Percentiles rank a stretch among this genome's conserved stretches.
phyloP scores from a whole-genome alignment of 2,329 filamentous ascomycete genomes.

The Thelonectria olida region DNA sequence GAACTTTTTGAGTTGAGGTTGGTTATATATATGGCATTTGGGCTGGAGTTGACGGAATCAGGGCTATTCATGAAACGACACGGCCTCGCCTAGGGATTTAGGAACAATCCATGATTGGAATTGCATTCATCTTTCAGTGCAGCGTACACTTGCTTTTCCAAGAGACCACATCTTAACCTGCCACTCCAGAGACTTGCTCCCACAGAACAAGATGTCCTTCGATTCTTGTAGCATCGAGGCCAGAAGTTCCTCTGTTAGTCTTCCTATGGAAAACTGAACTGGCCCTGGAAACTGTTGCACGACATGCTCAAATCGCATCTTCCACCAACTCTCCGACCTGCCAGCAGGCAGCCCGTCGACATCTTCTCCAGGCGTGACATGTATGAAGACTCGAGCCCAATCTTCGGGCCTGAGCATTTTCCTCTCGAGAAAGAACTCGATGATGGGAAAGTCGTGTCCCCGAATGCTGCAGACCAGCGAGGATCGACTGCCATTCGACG shows the following conservation, averaged over 20 bases:
- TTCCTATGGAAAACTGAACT: slow-evolving; percentile 2
- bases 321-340: slow-evolving; percentile 23
- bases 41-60: no score
- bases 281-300: neutral
- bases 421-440: slow-evolving; percentile 24
- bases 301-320: neutral
- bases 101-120: no score
- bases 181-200: slow-evolving; percentile 38
- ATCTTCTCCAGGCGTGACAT: slow-evolving; percentile 32
- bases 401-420: neutral
- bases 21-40: neutral
- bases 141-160: slow-evolving; percentile 1
- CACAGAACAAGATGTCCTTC: slow-evolving; percentile 27
- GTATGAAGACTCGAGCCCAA: slow-evolving; percentile 22
- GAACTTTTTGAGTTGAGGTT: neutral
- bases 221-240: neutral
- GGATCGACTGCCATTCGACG: neutral
- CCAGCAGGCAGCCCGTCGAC: slow-evolving; percentile 3
- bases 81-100: neutral
- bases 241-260: slow-evolving; percentile 21
- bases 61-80: no score
- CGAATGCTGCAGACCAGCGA: slow-evolving; percentile 23
- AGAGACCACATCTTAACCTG: slow-evolving; percentile 36
- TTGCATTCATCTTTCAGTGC: slow-evolving; percentile 3
- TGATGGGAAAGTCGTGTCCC: slow-evolving; percentile 25